These are phyloP conservation scores for Phytophthora pseudosyringae DNA, from an alignment of 352 stramenopile genomes.

Conservation along the genomic window DNA sequence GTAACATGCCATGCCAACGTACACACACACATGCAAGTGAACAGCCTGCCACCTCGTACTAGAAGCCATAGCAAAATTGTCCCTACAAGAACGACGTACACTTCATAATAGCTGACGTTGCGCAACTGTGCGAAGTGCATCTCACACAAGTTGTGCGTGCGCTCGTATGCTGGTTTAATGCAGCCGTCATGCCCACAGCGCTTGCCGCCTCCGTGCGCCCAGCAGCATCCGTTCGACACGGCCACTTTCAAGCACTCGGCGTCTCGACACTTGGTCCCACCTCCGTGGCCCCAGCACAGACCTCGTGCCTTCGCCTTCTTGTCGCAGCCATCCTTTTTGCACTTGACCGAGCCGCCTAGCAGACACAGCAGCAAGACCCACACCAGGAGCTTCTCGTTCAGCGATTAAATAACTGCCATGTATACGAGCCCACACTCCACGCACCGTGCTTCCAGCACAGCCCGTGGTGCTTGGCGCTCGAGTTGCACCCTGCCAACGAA, in stretches of 20 bases:
- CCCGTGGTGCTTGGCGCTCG: slow-evolving; percentile 57
- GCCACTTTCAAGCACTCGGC: slow-evolving; percentile 45
- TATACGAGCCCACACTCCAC: background rate
- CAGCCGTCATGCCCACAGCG: slow-evolving; percentile 34
- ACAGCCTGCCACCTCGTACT: no score
- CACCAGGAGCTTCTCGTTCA: no score
- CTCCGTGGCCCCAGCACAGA: slow-evolving; percentile 79
- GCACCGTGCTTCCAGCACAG: slow-evolving; percentile 43
- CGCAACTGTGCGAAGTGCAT: slow-evolving; percentile 9
- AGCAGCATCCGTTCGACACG: slow-evolving; percentile 46
- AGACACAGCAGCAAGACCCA: background rate
- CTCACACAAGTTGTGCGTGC: slow-evolving; percentile 41
- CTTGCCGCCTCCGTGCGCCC: slow-evolving; percentile 50
- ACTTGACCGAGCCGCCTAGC: slow-evolving; percentile 32
- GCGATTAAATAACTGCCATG: no score
- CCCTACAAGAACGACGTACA: background rate
- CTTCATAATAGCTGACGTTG: background rate
- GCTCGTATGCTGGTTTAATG: slow-evolving; percentile 52
- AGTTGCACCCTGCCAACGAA: slow-evolving; percentile 43
- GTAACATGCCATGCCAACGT: no score
- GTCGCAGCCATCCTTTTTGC: slow-evolving; percentile 44
- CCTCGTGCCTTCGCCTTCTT: slow-evolving; percentile 55
- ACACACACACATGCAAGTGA: no score
- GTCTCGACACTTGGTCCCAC: slow-evolving; percentile 56
- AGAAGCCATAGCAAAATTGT: no score